phyloP scores from a whole-genome alignment of 345 rosid genomes.

The Laguncularia racemosa region DNA sequence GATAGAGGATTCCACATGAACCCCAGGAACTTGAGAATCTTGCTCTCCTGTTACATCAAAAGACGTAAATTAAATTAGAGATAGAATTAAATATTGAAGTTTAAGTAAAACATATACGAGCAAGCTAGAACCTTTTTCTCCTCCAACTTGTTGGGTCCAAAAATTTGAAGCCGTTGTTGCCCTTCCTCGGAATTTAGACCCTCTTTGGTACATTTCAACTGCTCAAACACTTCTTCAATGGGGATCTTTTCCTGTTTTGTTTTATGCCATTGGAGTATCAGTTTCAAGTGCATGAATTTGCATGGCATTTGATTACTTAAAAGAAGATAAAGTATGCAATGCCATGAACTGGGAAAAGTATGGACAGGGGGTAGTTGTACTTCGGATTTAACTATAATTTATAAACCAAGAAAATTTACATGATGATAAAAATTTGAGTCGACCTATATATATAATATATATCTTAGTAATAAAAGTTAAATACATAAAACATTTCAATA shows the following conservation, averaged over 20 bases:
- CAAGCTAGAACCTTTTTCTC: slow-evolving; percentile 57
- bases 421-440: too few species aligned
- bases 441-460: too few species aligned
- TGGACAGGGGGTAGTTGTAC: too few species aligned
- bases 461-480: too few species aligned
- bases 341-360: too few species aligned
- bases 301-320: neutral
- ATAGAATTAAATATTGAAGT: neutral
- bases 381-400: too few species aligned
- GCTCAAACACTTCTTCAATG: slow-evolving; percentile 83
- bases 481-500: too few species aligned
- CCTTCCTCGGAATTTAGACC: slow-evolving; percentile 64
- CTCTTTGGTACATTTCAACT: slow-evolving; percentile 65
- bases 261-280: neutral
- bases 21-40: slow-evolving; percentile 69
- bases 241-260: slow-evolving; percentile 65
- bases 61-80: neutral
- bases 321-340: too few species aligned
- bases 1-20: slow-evolving; percentile 94
- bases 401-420: too few species aligned
- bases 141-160: slow-evolving; percentile 89
- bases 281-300: neutral
- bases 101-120: neutral
- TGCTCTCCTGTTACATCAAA: slow-evolving; percentile 50
- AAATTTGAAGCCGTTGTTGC: slow-evolving; percentile 60